Conservation (phyloP, 225 moss, liverwort and hornwort genomes). For the Polytrichum formosum region DNA sequence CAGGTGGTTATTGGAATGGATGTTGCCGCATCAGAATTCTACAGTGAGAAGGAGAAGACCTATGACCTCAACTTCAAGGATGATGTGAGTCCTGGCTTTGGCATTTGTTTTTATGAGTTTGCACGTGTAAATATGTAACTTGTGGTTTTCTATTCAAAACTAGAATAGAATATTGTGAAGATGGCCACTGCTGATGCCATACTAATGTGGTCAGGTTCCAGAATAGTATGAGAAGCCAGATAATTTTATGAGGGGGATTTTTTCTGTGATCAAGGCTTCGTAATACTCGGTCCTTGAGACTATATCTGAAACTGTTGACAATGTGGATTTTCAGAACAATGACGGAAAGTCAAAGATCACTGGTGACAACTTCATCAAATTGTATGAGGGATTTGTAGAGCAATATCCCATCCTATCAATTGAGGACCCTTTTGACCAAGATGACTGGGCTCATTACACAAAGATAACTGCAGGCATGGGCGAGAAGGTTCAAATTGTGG, state of each 20-base stretch:
- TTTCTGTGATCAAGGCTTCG: no score
- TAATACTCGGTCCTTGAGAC: no score
- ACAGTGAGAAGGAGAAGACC: slow-evolving; percentile 53
- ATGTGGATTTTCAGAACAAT: slow-evolving; percentile 38
- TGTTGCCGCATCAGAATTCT: slow-evolving; percentile 88
- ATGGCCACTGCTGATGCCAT: no score
- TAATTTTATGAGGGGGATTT: no score
- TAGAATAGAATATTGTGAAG: no score
- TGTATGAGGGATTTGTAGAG: slow-evolving; percentile 68
- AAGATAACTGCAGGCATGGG: slow-evolving; percentile 58
- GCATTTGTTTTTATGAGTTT: neutral
- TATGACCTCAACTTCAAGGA: slow-evolving; percentile 96
- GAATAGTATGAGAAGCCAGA: no score
- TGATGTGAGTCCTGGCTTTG: slow-evolving; percentile 5
- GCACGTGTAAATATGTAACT: neutral
- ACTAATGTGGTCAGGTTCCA: no score
- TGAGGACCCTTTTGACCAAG: slow-evolving; percentile 98
- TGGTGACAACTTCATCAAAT: slow-evolving; percentile 68
- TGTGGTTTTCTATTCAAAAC: neutral
- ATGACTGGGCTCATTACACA: slow-evolving; percentile 81
- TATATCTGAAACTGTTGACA: no score
- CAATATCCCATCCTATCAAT: slow-evolving; percentile 86
- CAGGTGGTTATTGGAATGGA: slow-evolving; percentile 93
- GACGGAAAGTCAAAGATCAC: slow-evolving; percentile 72
- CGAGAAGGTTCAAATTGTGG: slow-evolving; percentile 85